Conservation (phyloP, 768 basidiomycete genomes). For the Sarcomyxa edulis region DNA sequence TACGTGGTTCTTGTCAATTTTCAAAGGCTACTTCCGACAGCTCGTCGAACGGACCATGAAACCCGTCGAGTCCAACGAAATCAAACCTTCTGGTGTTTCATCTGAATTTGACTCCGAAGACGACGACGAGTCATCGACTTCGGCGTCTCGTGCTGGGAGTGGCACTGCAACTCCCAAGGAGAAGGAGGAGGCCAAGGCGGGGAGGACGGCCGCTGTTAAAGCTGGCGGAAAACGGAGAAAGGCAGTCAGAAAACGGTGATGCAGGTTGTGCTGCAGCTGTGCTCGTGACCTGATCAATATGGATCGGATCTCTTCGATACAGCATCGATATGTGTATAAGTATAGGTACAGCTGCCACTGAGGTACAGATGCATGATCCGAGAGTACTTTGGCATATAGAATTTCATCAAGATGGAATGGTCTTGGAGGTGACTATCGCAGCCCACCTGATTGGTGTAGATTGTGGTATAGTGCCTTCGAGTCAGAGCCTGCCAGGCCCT, state of each 20-base stretch:
- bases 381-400: no score
- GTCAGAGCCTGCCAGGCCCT: no score
- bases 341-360: no score
- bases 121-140: slow-evolving; percentile 35
- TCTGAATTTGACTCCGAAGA: slow-evolving; percentile 27
- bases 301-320: no score
- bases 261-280: slow-evolving; percentile 1
- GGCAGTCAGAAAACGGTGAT: slow-evolving; percentile 43
- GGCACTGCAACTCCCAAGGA: slow-evolving; percentile 33
- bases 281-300: no score
- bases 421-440: no score
- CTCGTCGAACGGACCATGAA: slow-evolving; percentile 19
- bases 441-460: no score
- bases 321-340: no score
- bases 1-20: slow-evolving; percentile 67
- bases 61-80: background rate
- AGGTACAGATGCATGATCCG: no score
- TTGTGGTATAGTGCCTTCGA: no score
- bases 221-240: slow-evolving; percentile 66
- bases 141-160: slow-evolving; percentile 40
- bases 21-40: slow-evolving; percentile 26
- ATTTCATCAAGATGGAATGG: no score
- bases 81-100: no score
- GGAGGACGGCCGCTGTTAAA: slow-evolving; percentile 37
- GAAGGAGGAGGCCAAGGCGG: slow-evolving; percentile 22